These are phyloP conservation scores for Isatis lusitanica DNA, from an alignment of 441 rosid genomes.

Conservation along the genomic window DNA sequence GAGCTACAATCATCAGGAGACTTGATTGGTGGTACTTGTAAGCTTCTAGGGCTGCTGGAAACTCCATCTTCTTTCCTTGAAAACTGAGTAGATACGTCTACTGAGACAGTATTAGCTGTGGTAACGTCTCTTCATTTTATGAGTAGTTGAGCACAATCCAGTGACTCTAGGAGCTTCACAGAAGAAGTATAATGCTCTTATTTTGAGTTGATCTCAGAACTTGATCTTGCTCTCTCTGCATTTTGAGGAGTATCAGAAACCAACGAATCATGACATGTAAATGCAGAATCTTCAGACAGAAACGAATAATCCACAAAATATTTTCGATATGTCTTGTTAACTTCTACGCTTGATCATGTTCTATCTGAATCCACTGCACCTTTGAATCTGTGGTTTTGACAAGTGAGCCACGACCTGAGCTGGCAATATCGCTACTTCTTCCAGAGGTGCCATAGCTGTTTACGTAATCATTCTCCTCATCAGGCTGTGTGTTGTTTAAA, in stretches of 20 bases:
- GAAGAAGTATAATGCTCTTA: constrained; percentile 47
- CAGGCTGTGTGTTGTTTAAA: constrained; percentile 34
- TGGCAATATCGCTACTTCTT: constrained; percentile 43
- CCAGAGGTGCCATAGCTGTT: constrained; percentile 48
- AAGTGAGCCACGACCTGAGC: constrained; percentile 41
- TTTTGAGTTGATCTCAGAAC: constrained; percentile 53
- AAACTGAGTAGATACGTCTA: constrained; percentile 10
- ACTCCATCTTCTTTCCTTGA: constrained; percentile 28
- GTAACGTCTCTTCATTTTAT: constrained; percentile 29
- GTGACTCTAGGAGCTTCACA: constrained; percentile 57
- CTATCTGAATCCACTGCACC: constrained; percentile 32
- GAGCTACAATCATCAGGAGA: constrained; percentile 39
- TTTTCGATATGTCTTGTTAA: constrained; percentile 20
- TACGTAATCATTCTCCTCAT: constrained; percentile 56
- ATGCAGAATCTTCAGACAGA: constrained; percentile 62
- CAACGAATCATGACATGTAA: constrained; percentile 54
- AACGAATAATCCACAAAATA: constrained; percentile 27
- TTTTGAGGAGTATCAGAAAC: constrained; percentile 43
- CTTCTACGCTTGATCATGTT: constrained; percentile 41
- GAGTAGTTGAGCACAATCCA: constrained; percentile 40
- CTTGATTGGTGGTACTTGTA: constrained; percentile 25
- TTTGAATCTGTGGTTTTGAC: constrained; percentile 35
- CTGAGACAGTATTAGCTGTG: constrained; percentile 33
- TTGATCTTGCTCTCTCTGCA: constrained; percentile 53
- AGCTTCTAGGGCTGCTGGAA: constrained; percentile 39